phyloP scores from a whole-genome alignment of 176 grass and related monocot genomes.

The Echinochloa phyllopogon region DNA sequence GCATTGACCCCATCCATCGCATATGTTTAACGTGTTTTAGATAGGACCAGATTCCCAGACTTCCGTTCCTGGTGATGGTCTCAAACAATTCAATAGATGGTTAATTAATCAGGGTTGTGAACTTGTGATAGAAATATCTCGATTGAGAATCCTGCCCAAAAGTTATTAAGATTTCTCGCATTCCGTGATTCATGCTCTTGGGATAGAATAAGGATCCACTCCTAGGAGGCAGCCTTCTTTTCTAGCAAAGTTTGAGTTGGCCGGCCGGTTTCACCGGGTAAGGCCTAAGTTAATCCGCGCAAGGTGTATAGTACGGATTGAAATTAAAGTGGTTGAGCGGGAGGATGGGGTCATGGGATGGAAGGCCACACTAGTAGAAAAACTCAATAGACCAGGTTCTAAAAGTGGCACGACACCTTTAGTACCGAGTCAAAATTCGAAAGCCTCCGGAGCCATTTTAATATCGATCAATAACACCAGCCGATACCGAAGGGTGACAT shows the following conservation, averaged over 20 bases:
- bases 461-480: no score
- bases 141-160: neutral
- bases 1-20: neutral
- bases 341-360: no score
- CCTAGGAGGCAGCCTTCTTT: neutral
- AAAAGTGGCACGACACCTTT: no score
- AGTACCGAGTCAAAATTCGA: no score
- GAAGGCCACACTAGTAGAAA: no score
- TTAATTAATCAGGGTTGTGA: neutral
- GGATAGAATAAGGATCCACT: neutral
- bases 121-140: neutral
- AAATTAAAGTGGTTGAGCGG: no score
- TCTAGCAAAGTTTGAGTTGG: neutral
- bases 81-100: neutral
- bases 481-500: no score
- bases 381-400: no score
- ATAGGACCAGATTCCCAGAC: neutral
- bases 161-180: neutral
- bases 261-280: no score
- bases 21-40: slow-evolving; percentile 17
- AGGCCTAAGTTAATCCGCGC: no score
- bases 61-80: neutral
- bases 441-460: no score
- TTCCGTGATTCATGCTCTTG: neutral
- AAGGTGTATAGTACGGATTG: no score